Base-by-base conservation (phyloP, 176 grass and related monocot genomes). In the Hsuehochloa calcarea region DNA sequence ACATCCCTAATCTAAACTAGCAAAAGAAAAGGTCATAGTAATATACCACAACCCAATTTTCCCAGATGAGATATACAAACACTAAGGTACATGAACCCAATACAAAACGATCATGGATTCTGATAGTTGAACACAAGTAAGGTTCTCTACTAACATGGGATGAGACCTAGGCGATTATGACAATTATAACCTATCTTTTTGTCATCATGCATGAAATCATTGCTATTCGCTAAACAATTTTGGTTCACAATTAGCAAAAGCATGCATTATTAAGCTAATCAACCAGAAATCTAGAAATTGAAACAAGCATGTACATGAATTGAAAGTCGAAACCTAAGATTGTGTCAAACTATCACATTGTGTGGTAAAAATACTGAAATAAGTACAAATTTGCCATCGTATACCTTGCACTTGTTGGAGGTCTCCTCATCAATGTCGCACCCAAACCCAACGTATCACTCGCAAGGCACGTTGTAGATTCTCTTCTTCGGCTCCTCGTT, bases 381-480 rank as follows among this genome's bases (percentile, higher is more conserved):
- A 26, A 51, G 20, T 56, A 45, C 14, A 16, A 8, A 19, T 69
- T 77, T 10, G 0, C 10, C 6, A 46, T 0, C 1, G 20, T 31
- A 0, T 64, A 98, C 93, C 96, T 99, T 99, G 90, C 14, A 96
- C 78, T 96, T 96, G 76, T 91, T 94, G 31, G 96, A 99, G 0
- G 92, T 92, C 56, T 96, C 93, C 61, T 99, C 93, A 26, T 93
- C 93, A 82, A 99, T 92, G 62, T 99, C 93, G 27, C 96, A 99
- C 9, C 93, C 93, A 23, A 99, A 99, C 27, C 93, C 93, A 46
- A 96, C 96, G 72, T 99, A 99, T 0, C 93, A 90, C 31, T 99
- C 93, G 20, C 93, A 99, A 50, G 96, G 96, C 40, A 99, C 93
- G n/a, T 96, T 96, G 64, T 96, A 99, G 47, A 99, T 99, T 60